Conservation (phyloP, 1,139 yeast species). For the Taphrina pruni region DNA sequence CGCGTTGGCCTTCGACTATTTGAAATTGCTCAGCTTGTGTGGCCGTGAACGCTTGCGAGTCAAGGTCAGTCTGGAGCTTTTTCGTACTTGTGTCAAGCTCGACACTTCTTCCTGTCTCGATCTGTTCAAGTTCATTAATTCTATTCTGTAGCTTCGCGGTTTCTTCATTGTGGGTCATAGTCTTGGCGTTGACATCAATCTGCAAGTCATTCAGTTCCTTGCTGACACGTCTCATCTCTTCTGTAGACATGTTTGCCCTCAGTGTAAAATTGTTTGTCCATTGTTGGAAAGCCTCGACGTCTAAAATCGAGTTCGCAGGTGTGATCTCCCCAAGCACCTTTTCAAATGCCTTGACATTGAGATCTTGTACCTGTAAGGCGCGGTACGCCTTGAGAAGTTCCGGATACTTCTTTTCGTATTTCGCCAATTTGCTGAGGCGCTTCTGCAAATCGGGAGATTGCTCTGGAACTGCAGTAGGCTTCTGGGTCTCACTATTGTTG, state of each 20-base stretch:
- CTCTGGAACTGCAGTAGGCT: constrained; percentile 44
- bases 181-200: constrained; percentile 28
- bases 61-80: neutral
- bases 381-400: constrained; percentile 49
- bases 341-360: constrained; percentile 59
- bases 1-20: constrained; percentile 5
- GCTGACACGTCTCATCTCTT: constrained; percentile 55
- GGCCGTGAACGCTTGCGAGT: neutral
- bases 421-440: constrained; percentile 75
- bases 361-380: constrained; percentile 11
- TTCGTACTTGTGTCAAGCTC: neutral
- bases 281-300: constrained; percentile 70
- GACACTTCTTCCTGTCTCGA: neutral
- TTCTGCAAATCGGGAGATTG: constrained; percentile 64
- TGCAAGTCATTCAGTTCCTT: constrained; percentile 46
- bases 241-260: constrained; percentile 64
- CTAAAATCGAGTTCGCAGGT: constrained; percentile 76
- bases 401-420: constrained; percentile 90
- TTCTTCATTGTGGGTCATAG: constrained; percentile 27
- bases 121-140: neutral
- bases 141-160: neutral
- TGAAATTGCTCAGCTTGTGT: neutral
- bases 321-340: constrained; percentile 76
- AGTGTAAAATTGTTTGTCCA: constrained; percentile 69
- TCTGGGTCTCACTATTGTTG: neutral